Evolutionary conservation across 768 basidiomycete species (phyloP), one percentile per base, ranked within the genome.

Genomic region (Heimioporus sp.): DNA sequence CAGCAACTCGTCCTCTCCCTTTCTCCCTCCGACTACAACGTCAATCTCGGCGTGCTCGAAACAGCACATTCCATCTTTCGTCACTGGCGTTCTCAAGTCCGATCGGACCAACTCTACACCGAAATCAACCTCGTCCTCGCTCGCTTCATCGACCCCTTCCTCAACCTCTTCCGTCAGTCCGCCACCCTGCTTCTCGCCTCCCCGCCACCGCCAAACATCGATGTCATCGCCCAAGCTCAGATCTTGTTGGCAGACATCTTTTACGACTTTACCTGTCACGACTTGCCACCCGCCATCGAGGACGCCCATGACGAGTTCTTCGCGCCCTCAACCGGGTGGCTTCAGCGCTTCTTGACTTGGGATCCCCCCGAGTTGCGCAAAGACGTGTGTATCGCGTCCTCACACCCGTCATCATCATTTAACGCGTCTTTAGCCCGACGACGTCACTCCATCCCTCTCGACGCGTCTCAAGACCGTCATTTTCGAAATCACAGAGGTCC

Each of bases 11-110:
- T 96, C 17, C 66, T 72, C 17, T 92, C 90, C 34, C 79, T 98
- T 13, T 92, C 92, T 2, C 73, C 76, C 5, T 80, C 86, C 3
- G 85, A 96, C 60, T 95, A 92, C 65, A 84, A 85, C 53, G 68
- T 90, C 56, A 98, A 97, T 68, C 76, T 95, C 20, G 91, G 90
- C 43, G 90, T 99, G 10, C 79, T 99, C 40, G 83, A 97, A 64
- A 94, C 94, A 0, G 94, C 94, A 0, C 97, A 98, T 67, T 95
- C 92, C 36, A 98, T 99, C 62, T 98, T 98, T 74, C 81, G 77
- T 39, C 87, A 86, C 43, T 99, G 96, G 96, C 83, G 96, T 40
- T 85, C 92, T 2, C 89, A 88, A 61, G 89, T 93, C 56, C 84
- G 93, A 52, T 88, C 90, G 12, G 88, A 99, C 70, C 69, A 79